These are phyloP conservation scores for Blastocystis sp. DNA, from an alignment of 352 stramenopile species.

Conservation along the genomic window DNA sequence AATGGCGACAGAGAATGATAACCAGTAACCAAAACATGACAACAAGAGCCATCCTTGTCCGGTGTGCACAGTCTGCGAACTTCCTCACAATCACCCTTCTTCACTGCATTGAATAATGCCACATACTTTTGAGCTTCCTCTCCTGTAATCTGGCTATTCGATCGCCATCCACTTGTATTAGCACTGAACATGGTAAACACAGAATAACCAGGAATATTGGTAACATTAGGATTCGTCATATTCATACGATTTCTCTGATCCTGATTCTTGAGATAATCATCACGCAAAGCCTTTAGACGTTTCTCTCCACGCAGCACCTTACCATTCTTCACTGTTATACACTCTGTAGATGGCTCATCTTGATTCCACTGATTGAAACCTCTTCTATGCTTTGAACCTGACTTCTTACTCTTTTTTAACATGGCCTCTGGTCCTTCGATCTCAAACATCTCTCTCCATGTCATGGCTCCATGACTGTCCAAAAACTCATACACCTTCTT, in stretches of 20 bases:
- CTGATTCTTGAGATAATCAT: background rate
- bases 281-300: background rate
- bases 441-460: background rate
- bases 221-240: background rate
- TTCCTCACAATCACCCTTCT: background rate
- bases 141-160: background rate
- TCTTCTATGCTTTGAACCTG: background rate
- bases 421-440: background rate
- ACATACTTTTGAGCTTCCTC: background rate
- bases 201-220: background rate
- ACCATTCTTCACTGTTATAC: background rate
- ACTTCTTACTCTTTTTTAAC: background rate
- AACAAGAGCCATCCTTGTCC: background rate
- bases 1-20: background rate
- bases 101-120: constrained; percentile 24
- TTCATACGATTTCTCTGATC: background rate
- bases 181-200: constrained; percentile 4
- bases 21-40: background rate
- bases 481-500: background rate
- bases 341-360: background rate
- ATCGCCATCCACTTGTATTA: constrained; percentile 1
- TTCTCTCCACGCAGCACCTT: constrained; percentile 9
- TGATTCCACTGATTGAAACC: background rate
- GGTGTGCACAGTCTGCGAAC: constrained; percentile 23
- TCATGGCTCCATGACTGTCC: constrained; percentile 30